These are phyloP conservation scores for Komagataella ulmi DNA, from an alignment of 805 yeast genomes.

Conservation along the genomic window DNA sequence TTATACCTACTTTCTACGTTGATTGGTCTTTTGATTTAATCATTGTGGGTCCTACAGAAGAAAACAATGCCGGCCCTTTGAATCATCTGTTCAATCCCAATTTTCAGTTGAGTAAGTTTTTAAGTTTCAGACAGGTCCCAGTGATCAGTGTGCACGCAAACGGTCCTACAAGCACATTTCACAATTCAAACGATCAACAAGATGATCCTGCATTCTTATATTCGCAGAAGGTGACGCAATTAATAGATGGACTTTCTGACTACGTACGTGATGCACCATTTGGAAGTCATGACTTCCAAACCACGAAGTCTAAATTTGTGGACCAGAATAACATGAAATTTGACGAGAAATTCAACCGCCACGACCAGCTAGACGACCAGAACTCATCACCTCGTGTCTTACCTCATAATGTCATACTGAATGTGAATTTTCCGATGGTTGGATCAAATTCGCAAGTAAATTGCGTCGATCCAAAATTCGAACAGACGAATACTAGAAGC, in stretches of 20 bases:
- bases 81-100: constrained; percentile 8
- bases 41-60: constrained; percentile 32
- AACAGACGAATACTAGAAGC: constrained; percentile 33
- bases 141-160: constrained; percentile 7
- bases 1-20: constrained; percentile 24
- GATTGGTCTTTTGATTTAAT: constrained; percentile 27
- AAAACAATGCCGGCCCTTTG: constrained; percentile 25
- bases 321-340: constrained; percentile 2
- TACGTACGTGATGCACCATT: not conserved
- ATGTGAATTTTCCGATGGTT: constrained; percentile 32
- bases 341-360: not conserved
- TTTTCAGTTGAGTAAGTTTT: constrained; percentile 9
- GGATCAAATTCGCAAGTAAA: constrained; percentile 17
- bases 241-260: constrained; percentile 3
- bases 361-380: constrained; percentile 1
- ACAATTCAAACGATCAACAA: not conserved
- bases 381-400: constrained; percentile 16
- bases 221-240: constrained; percentile 5
- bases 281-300: constrained; percentile 9
- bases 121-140: constrained; percentile 12
- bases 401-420: constrained; percentile 33
- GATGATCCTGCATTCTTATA: not conserved
- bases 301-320: constrained; percentile 7
- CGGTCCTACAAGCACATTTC: not conserved
- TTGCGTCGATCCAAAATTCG: constrained; percentile 28